phyloP scores from a whole-genome alignment of 164 flowering plant species.

The Berberis vulgaris region DNA sequence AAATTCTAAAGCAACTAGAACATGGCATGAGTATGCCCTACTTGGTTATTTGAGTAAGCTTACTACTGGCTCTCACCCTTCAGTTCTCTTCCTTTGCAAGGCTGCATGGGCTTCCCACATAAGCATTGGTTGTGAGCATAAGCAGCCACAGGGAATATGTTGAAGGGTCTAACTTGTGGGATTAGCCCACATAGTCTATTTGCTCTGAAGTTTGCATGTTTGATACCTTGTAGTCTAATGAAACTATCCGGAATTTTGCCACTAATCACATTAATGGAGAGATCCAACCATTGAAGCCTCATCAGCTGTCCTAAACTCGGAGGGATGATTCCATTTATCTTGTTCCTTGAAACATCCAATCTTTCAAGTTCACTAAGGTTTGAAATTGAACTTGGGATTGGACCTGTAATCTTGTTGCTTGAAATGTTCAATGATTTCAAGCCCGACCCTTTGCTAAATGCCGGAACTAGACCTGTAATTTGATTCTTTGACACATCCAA shows the following conservation, averaged over 20 bases:
- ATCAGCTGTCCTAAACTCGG: slow-evolving; percentile 44
- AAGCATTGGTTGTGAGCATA: slow-evolving; percentile 84
- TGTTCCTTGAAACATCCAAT: slow-evolving; percentile 65
- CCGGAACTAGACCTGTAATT: slow-evolving; percentile 58
- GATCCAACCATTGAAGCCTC: slow-evolving; percentile 62
- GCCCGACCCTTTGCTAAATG: slow-evolving; percentile 33
- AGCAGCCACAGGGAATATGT: slow-evolving; percentile 62
- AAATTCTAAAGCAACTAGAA: not conserved
- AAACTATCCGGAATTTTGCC: slow-evolving; percentile 70
- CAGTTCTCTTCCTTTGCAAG: slow-evolving; percentile 38
- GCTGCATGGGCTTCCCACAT: slow-evolving; percentile 81
- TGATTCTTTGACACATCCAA: slow-evolving; percentile 51
- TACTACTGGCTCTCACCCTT: slow-evolving; percentile 26
- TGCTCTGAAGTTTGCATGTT: slow-evolving; percentile 73
- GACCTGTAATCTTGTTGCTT: slow-evolving; percentile 62
- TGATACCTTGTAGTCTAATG: slow-evolving; percentile 31
- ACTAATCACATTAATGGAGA: slow-evolving; percentile 56
- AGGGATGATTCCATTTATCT: slow-evolving; percentile 64
- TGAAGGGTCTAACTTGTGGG: slow-evolving; percentile 82
- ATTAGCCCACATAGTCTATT: slow-evolving; percentile 79
- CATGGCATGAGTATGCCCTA: slow-evolving; percentile 4
- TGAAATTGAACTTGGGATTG: slow-evolving; percentile 66
- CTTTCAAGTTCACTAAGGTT: slow-evolving; percentile 45
- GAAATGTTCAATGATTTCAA: slow-evolving; percentile 51
- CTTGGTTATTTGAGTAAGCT: slow-evolving; percentile 34